These are phyloP conservation scores for Leishmania lainsoni DNA, from an alignment of 208 protist species.

Conservation along the genomic window DNA sequence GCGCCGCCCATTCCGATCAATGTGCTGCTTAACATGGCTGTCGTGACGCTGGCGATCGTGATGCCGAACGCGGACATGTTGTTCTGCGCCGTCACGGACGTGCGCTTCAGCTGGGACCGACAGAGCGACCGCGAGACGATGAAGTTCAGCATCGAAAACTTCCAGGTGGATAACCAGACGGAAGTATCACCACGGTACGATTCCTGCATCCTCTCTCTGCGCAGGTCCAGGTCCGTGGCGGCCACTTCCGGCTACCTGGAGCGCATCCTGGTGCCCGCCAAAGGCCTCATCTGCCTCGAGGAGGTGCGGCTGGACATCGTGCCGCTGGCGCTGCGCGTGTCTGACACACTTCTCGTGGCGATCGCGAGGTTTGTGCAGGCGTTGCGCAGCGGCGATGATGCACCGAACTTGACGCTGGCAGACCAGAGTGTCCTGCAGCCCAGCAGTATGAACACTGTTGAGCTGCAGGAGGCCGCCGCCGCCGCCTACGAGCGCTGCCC, in stretches of 20 bases:
- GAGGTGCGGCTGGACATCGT: conserved; percentile 79
- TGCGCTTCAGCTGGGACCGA: conserved; percentile 64
- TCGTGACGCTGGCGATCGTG: conserved; percentile 72
- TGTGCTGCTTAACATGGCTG: conserved; percentile 59
- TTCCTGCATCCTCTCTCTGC: conserved; percentile 71
- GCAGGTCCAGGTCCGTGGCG: conserved; percentile 29
- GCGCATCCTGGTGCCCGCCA: conserved; percentile 54
- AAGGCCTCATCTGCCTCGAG: conserved; percentile 64
- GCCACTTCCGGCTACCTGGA: conserved; percentile 66
- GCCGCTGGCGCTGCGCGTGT: conserved; percentile 78
- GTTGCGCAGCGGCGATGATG: conserved; percentile 20
- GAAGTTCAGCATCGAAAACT: conserved; percentile 76
- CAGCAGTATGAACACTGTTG: conserved; percentile 18
- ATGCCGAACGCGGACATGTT: conserved; percentile 65
- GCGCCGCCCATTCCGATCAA: conserved; percentile 53
- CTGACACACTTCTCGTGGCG: conserved; percentile 75
- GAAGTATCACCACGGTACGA: conserved; percentile 79
- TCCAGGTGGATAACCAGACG: conserved; percentile 90
- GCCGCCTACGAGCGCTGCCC: conserved; percentile 39
- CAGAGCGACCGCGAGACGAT: conserved; percentile 46
- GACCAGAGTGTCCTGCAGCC: conserved; percentile 20
- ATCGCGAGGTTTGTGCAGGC: conserved; percentile 46
- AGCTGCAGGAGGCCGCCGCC: conserved; percentile 26
- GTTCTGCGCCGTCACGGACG: conserved; percentile 70
- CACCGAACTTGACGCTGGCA: neutral